Base-by-base conservation (phyloP, 352 stramenopile genomes). In the Phytopythium ostracodes region DNA sequence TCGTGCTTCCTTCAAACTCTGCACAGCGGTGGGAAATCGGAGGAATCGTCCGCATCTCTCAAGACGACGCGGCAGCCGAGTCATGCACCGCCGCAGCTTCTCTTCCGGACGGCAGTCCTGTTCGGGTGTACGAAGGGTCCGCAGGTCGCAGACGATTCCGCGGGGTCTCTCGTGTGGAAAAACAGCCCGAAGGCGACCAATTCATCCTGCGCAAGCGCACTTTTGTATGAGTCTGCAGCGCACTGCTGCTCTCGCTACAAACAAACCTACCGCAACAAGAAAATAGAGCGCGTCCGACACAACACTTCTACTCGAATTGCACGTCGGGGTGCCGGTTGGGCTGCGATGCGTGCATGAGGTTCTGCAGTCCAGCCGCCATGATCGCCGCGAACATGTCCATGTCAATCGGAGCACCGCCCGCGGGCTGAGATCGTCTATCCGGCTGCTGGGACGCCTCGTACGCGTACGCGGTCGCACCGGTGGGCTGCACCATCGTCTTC, bases 401-500 rank as follows among this genome's bases (percentile, higher is more conserved):
- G 36, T 94, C 84, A 44, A 92, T 84, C 7, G 80, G 87, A 56
- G 70, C 72, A 20, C 59, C 66, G 14, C 60, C 66, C 18, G 47
- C 44, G 1, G 71, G 66, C 25, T 67, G 66, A 12, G 59, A 59
- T 15, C 46, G 53, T 22, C 66, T 52, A 11, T 65, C 64, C 11
- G 75, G 55, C 36, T 84, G 63, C 22, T 91, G 78, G 0, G 72
- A 72, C 5, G 83, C 76, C 46, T 91, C 87, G 57, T 96, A 96
- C 27, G 84, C 84, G 63, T 92, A 94, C 9, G 87, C 87, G 1
- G 87, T 67, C 3, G 82, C 83, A 33, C 88, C 88, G 11, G 86
- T 96, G 24, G 88, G 73, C 65, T 93, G 86, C 18, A 96, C 88
- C 80, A 94, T 93, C n/a, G 71, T 85, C 56, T 79, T 76, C 17